Conservation (phyloP, 208 protist species). For the Leishmania lainsoni region DNA sequence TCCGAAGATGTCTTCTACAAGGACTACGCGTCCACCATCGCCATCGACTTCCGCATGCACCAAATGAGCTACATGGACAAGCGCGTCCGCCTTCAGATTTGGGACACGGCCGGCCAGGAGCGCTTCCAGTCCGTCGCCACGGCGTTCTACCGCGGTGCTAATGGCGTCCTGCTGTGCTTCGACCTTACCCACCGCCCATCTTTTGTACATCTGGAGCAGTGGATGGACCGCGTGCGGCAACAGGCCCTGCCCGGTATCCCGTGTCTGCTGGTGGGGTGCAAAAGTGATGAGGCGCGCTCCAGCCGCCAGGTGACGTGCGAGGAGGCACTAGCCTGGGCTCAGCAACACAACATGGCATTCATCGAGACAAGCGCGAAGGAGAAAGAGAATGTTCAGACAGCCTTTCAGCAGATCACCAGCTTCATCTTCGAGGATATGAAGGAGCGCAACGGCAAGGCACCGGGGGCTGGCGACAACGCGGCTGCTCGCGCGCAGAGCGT, state of each 20-base stretch:
- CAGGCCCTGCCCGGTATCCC: constrained; percentile 92
- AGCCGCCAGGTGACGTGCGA: constrained; percentile 83
- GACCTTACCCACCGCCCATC: constrained; percentile 97
- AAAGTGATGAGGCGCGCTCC: constrained; percentile 93
- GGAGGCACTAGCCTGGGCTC: constrained; percentile 84
- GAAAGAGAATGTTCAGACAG: constrained; percentile 90
- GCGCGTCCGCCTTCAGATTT: constrained; percentile 91
- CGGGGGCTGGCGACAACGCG: constrained; percentile 38
- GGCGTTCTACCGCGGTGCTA: constrained; percentile 93
- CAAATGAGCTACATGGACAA: constrained; percentile 92
- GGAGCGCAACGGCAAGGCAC: constrained; percentile 68
- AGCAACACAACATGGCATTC: constrained; percentile 86
- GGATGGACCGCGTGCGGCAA: constrained; percentile 97
- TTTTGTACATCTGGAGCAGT: constrained; percentile 96
- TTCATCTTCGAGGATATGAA: constrained; percentile 91
- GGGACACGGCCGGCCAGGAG: constrained; percentile 93
- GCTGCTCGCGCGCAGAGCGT: constrained; percentile 59
- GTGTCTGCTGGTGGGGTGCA: constrained; percentile 96
- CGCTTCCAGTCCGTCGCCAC: constrained; percentile 92
- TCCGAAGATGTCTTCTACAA: constrained; percentile 93
- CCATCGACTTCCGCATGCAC: constrained; percentile 92
- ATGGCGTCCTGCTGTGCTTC: constrained; percentile 97
- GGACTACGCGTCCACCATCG: constrained; percentile 89
- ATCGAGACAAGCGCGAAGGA: constrained; percentile 94
- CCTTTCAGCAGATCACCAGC: constrained; percentile 92